These are phyloP conservation scores for Yarrowia bubula DNA, from an alignment of 805 yeast genomes.

Conservation along the genomic window DNA sequence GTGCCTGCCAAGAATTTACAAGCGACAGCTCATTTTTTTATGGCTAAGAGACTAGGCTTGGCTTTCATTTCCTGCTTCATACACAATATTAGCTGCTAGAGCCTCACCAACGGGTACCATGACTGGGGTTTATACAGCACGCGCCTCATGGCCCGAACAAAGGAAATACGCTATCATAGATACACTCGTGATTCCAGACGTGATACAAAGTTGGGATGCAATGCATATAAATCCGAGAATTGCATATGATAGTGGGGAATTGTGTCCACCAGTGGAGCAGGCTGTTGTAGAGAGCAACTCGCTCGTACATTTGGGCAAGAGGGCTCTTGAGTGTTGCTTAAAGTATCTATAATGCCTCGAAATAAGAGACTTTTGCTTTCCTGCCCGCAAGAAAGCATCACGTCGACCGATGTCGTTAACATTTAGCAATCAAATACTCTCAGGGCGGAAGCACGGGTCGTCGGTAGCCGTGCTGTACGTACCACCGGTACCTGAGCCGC, in stretches of 20 bases:
- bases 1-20: constrained; percentile 1
- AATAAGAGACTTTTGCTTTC: too few relatives aligned
- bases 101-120: constrained; percentile 21
- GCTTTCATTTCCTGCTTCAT: not conserved
- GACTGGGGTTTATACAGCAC: constrained; percentile 24
- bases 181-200: constrained; percentile 18
- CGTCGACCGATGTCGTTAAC: not conserved
- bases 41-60: not conserved
- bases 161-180: not conserved
- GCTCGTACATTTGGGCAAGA: not conserved
- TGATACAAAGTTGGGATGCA: not conserved
- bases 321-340: not conserved
- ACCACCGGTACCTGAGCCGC: constrained; percentile 6
- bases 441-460: constrained; percentile 26
- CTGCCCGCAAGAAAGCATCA: too few relatives aligned
- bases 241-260: not conserved
- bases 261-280: not conserved
- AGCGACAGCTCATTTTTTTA: not conserved
- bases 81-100: not conserved
- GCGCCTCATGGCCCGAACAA: constrained; percentile 13
- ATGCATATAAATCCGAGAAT: constrained; percentile 17
- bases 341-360: not conserved
- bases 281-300: not conserved
- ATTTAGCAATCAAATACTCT: constrained; percentile 18
- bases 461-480: constrained; percentile 19